Conservation (phyloP, 768 basidiomycete genomes). For the Calocera cornea region DNA sequence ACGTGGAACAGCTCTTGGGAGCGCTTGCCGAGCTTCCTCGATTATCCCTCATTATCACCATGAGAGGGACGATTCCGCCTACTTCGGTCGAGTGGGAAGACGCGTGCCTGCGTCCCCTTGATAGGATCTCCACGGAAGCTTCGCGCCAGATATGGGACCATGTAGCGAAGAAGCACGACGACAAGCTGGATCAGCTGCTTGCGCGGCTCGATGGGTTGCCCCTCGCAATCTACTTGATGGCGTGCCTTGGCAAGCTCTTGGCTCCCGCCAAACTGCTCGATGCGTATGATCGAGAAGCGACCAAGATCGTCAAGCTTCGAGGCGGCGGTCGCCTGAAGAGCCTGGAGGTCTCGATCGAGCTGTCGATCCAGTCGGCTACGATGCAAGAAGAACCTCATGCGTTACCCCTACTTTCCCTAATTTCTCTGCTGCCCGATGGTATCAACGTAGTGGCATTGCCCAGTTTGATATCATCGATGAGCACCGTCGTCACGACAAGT, state of each 20-base stretch:
- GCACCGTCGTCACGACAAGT: neutral
- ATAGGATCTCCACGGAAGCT: slow-evolving; percentile 10
- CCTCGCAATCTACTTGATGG: neutral
- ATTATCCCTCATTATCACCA: slow-evolving; percentile 26
- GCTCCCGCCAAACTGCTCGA: neutral
- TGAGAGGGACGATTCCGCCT: slow-evolving; percentile 17
- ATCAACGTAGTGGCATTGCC: slow-evolving; percentile 2
- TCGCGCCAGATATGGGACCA: slow-evolving; percentile 19
- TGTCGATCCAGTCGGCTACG: slow-evolving; percentile 17
- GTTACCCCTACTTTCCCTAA: slow-evolving; percentile 15
- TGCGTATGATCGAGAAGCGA: neutral
- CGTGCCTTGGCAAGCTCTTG: neutral
- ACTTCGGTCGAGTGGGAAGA: slow-evolving; percentile 4
- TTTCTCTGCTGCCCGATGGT: slow-evolving; percentile 21
- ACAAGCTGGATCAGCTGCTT: slow-evolving; percentile 5
- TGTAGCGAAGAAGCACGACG: slow-evolving; percentile 12
- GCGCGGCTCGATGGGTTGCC: neutral
- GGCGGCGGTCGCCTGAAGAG: slow-evolving; percentile 12
- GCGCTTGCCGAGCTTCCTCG: slow-evolving; percentile 18
- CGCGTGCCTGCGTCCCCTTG: neutral
- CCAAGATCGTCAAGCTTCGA: neutral
- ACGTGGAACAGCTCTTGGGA: slow-evolving; percentile 20
- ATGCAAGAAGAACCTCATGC: slow-evolving; percentile 17
- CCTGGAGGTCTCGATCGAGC: slow-evolving; percentile 17
- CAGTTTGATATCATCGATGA: neutral